phyloP scores from a whole-genome alignment of 2,329 filamentous ascomycete genomes.

The Trichoderma atroviride region DNA sequence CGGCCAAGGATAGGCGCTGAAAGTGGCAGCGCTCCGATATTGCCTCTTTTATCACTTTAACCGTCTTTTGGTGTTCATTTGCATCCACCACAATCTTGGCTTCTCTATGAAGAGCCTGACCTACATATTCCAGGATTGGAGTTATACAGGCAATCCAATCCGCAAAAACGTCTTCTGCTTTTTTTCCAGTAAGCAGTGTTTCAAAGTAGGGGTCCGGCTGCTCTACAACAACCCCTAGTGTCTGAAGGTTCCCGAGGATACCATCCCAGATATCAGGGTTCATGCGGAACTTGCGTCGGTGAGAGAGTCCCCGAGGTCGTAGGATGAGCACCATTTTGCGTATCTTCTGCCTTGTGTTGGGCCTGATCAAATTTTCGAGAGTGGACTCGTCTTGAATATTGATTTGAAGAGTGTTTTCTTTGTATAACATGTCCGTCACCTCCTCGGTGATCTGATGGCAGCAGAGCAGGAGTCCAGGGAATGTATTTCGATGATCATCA shows the following conservation, averaged over 20 bases:
- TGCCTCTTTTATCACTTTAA: neutral
- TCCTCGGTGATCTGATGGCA: neutral
- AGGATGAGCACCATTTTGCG: neutral
- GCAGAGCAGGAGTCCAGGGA: neutral
- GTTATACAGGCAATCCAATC: neutral
- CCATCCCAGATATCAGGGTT: neutral
- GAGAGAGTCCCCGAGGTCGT: neutral
- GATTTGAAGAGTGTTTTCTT: neutral
- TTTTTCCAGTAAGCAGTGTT: too few species aligned
- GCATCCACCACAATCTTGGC: neutral
- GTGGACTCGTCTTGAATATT: neutral
- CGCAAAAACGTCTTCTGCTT: neutral
- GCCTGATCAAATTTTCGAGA: neutral
- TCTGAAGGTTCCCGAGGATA: neutral
- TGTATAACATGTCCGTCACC: neutral
- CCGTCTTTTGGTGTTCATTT: neutral
- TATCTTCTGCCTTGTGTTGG: neutral
- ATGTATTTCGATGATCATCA: neutral
- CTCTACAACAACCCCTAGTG: neutral
- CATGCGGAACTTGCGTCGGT: neutral
- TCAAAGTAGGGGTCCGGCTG: neutral
- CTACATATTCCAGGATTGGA: neutral
- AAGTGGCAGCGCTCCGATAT: neutral
- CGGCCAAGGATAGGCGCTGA: neutral
- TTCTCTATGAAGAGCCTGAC: neutral